Evolutionary conservation across 805 yeast species (phyloP), one percentile per base, ranked within the genome.

Genomic region (Starmera caribaea): DNA sequence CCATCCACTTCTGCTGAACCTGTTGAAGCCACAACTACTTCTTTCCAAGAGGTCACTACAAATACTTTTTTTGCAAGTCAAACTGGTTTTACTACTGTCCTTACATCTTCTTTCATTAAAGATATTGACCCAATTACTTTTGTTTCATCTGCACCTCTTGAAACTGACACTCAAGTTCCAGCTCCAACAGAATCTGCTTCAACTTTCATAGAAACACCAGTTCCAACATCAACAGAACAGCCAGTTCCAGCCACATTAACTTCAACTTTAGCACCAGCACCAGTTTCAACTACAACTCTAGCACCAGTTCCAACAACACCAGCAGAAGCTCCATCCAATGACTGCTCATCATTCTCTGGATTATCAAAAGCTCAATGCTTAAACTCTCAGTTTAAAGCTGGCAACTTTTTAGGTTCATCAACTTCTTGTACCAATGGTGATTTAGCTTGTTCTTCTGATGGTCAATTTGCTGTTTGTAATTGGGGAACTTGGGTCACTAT

Each of bases 401-500:
- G 76, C 14, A 50, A 62, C 37, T 68, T 49, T 49, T 51, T 59
- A 31, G 76, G 76, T 7, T 55, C 66, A n/a, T 51, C 65, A 5
- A 35, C 53, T 15, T 48, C 64, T 3, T 73, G 79, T 50, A 52
- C 52, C 6, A 71, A 66, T 27, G 83, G 82, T 38, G 69, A 65
- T 13, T 47, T 68, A 13, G 68, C 79, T 4, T 79, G 86, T 55
- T 52, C 70, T 21, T 51, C 66, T 6, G 59, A 62, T 46, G 83
- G 81, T 30, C 41, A 61, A 15, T 66, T 71, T 46, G 77, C 82
- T 14, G 60, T 76, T 35, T 79, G 85, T 58, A 66, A 72, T 48
- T 63, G 61, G 50, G 78, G 79, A 32, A 41, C 56, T 17, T 80
- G 86, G 86, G 80, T 73, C 12, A 53, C 49, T 15, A 65, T 68